Conservation (phyloP, 2,329 filamentous ascomycete genomes). For the Sporothrix protearum region DNA sequence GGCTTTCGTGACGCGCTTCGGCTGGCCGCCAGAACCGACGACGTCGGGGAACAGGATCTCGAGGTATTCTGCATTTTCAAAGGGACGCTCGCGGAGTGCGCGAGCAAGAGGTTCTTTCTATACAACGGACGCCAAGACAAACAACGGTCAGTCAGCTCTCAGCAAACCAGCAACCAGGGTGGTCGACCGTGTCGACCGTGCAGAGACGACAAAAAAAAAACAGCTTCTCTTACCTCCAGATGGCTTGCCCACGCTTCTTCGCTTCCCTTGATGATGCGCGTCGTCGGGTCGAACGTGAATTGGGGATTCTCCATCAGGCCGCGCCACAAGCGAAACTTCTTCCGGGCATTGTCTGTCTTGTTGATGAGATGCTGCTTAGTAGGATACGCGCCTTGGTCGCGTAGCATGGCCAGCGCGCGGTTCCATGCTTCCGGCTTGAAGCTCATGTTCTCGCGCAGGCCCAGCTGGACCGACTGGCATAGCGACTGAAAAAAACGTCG, state of each 20-base stretch:
- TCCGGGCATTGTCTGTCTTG: slow-evolving; percentile 61
- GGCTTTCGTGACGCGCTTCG: slow-evolving; percentile 58
- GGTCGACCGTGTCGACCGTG: too few species aligned
- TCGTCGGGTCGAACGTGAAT: slow-evolving; percentile 51
- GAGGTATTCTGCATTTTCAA: slow-evolving; percentile 60
- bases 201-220: too few species aligned
- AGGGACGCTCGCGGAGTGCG: slow-evolving; percentile 54
- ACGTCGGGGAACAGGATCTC: slow-evolving; percentile 59
- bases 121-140: not conserved
- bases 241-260: slow-evolving; percentile 57
- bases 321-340: slow-evolving; percentile 60
- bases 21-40: slow-evolving; percentile 56
- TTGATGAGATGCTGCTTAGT: slow-evolving; percentile 61
- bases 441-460: slow-evolving; percentile 48
- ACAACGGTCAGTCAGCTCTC: not conserved
- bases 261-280: slow-evolving; percentile 51
- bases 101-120: slow-evolving; percentile 58
- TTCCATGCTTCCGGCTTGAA: slow-evolving; percentile 62
- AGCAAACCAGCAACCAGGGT: not conserved
- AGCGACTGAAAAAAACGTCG: slow-evolving; percentile 60
- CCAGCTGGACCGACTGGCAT: slow-evolving; percentile 56
- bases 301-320: slow-evolving; percentile 56
- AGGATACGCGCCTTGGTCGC: slow-evolving; percentile 56
- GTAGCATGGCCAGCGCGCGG: slow-evolving; percentile 52
- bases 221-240: slow-evolving; percentile 47